These are phyloP conservation scores for Paramecium primaurelia DNA, from an alignment of 73 alveolate genomes.

Conservation along the genomic window DNA sequence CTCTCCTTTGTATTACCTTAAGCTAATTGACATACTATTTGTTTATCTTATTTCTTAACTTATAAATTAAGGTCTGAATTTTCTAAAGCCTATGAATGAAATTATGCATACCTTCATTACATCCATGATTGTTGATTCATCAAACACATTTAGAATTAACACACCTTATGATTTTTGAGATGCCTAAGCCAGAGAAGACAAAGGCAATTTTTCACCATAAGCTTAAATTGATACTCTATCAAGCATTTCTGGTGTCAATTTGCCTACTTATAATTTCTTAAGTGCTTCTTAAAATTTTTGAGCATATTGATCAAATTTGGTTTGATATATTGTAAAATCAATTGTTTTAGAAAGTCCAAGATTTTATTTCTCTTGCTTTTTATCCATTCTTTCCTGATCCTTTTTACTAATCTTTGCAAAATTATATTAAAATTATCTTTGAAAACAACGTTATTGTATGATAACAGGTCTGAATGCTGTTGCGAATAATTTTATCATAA, in stretches of 20 bases:
- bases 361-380: conserved; percentile 6
- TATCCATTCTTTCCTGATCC: background rate
- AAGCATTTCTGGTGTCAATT: background rate
- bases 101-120: background rate
- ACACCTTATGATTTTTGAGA: background rate
- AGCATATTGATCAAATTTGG: background rate
- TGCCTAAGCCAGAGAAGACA: too few relatives aligned
- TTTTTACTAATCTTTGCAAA: conserved; percentile 1
- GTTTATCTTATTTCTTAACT: background rate
- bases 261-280: background rate
- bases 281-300: background rate
- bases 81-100: background rate
- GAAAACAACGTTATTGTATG: background rate
- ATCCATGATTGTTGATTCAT: background rate
- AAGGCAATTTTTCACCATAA: background rate
- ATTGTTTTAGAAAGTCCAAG: background rate
- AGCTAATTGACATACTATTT: background rate
- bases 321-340: background rate
- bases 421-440: background rate
- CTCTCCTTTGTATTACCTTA: conserved; percentile 20
- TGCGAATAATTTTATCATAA: background rate
- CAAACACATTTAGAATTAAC: background rate
- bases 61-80: background rate
- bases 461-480: background rate
- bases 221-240: background rate